A percentile compares a stretch with the other conserved stretches of the same genome.
Evolutionary conservation across 2,329 filamentous ascomycete genomes (phyloP).

Genomic region (Ophiocordyceps camponoti-rufipedis): DNA sequence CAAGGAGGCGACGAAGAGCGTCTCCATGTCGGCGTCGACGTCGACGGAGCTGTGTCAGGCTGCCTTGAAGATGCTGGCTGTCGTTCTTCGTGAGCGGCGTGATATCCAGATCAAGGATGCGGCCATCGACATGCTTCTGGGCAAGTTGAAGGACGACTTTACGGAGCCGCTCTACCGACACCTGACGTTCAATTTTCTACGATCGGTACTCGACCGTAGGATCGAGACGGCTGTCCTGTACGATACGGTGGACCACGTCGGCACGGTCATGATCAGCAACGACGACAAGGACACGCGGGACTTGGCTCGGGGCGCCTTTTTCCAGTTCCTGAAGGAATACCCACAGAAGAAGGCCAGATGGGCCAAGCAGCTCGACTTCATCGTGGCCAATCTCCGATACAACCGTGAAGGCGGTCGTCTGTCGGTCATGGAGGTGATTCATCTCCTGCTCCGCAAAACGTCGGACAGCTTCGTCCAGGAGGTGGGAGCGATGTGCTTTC

Average conservation of each 20-base stretch:
- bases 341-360: constrained; percentile 81
- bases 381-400: constrained; percentile 83
- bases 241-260: constrained; percentile 76
- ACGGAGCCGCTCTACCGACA: constrained; percentile 87
- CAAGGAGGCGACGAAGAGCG: constrained; percentile 65
- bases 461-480: constrained; percentile 70
- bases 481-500: constrained; percentile 63
- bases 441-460: constrained; percentile 72
- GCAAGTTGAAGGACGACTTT: constrained; percentile 69
- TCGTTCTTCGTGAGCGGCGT: constrained; percentile 65
- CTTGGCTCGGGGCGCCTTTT: constrained; percentile 72
- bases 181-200: constrained; percentile 85
- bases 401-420: constrained; percentile 73
- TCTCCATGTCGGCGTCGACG: constrained; percentile 61
- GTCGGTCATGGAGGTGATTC: constrained; percentile 83
- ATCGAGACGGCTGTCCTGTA: constrained; percentile 79
- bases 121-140: constrained; percentile 66
- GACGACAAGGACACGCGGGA: constrained; percentile 79
- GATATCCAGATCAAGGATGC: constrained; percentile 62
- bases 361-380: constrained; percentile 74
- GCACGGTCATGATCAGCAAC: constrained; percentile 88
- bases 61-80: constrained; percentile 71
- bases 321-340: constrained; percentile 89
- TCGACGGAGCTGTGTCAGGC: constrained; percentile 74
- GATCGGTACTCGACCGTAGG: constrained; percentile 69